Conservation (phyloP, 768 basidiomycete species). For the Clitopilus passeckerianus region DNA sequence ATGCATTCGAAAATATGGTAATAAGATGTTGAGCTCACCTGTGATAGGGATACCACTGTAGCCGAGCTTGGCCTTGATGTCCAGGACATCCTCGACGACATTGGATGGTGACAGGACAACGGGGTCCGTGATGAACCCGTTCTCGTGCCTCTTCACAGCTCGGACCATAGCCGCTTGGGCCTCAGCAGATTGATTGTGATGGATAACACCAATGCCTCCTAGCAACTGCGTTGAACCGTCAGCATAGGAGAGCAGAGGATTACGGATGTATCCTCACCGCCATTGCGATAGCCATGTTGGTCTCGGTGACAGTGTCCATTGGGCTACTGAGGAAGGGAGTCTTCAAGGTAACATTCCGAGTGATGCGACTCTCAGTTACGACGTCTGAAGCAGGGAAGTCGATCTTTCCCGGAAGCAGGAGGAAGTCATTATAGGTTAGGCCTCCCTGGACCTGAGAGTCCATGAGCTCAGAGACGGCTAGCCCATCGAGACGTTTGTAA, state of each 20-base stretch:
- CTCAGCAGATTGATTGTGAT: slow-evolving; percentile 86
- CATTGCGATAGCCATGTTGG: slow-evolving; percentile 88
- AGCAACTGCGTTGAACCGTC: slow-evolving; percentile 50
- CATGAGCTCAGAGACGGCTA: slow-evolving; percentile 83
- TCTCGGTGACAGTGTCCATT: slow-evolving; percentile 99
- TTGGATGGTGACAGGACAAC: slow-evolving; percentile 79
- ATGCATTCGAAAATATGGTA: slow-evolving; percentile 6
- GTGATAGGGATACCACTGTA: slow-evolving; percentile 98
- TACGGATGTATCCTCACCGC: slow-evolving; percentile 55
- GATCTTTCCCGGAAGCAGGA: slow-evolving; percentile 92
- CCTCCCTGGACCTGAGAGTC: slow-evolving; percentile 83
- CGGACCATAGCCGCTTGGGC: slow-evolving; percentile 96
- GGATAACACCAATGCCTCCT: slow-evolving; percentile 97
- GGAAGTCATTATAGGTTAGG: slow-evolving; percentile 96
- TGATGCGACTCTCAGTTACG: slow-evolving; percentile 79
- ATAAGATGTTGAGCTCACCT: slow-evolving; percentile 47
- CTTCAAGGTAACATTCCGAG: slow-evolving; percentile 87
- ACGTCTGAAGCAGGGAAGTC: slow-evolving; percentile 85
- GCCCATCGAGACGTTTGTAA: slow-evolving; percentile 75
- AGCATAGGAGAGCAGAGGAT: slow-evolving; percentile 4
- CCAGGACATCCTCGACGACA: slow-evolving; percentile 83
- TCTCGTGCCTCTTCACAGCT: slow-evolving; percentile 97
- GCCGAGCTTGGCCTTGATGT: slow-evolving; percentile 87
- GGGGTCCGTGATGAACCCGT: slow-evolving; percentile 96
- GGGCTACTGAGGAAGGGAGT: slow-evolving; percentile 97